phyloP scores from a whole-genome alignment of 192 early-diverging fungal species.

The Coemansia sp. region DNA sequence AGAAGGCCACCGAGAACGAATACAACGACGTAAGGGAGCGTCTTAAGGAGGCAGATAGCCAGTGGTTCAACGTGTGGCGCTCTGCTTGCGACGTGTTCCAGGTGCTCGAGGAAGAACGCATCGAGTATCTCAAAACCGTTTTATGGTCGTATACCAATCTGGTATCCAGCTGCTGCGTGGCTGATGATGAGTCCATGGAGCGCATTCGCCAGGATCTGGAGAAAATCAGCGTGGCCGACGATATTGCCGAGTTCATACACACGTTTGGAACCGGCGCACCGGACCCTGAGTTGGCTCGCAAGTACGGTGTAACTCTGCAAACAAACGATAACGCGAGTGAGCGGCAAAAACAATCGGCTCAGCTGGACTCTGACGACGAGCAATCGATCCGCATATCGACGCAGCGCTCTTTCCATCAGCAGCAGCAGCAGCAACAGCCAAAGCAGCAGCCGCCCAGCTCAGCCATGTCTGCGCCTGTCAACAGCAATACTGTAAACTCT shows the following conservation, averaged over 20 bases:
- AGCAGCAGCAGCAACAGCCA: neutral
- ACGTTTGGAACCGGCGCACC: constrained; percentile 60
- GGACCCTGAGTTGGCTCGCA: constrained; percentile 16
- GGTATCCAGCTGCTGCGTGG: constrained; percentile 63
- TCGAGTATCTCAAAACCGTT: constrained; percentile 64
- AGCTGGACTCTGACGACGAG: constrained; percentile 8
- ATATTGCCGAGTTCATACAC: constrained; percentile 64
- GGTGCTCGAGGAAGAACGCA: constrained; percentile 67
- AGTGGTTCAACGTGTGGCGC: constrained; percentile 51
- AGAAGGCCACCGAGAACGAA: constrained; percentile 45
- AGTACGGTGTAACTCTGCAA: neutral
- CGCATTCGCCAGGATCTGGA: constrained; percentile 66
- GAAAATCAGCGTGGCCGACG: constrained; percentile 58
- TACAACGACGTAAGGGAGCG: constrained; percentile 27
- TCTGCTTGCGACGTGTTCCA: constrained; percentile 51
- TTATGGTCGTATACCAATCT: constrained; percentile 68
- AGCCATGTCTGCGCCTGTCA: neutral
- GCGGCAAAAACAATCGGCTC: neutral
- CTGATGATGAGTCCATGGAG: constrained; percentile 77
- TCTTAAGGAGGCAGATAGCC: constrained; percentile 45
- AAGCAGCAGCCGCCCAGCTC: constrained; percentile 3
- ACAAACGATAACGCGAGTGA: too few relatives aligned
- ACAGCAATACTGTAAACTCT: constrained; percentile 17
- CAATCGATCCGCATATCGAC: neutral
- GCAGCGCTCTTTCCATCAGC: neutral